Base-by-base conservation (phyloP, 2,329 filamentous ascomycete species). In the Drechslerella stenobrocha region DNA sequence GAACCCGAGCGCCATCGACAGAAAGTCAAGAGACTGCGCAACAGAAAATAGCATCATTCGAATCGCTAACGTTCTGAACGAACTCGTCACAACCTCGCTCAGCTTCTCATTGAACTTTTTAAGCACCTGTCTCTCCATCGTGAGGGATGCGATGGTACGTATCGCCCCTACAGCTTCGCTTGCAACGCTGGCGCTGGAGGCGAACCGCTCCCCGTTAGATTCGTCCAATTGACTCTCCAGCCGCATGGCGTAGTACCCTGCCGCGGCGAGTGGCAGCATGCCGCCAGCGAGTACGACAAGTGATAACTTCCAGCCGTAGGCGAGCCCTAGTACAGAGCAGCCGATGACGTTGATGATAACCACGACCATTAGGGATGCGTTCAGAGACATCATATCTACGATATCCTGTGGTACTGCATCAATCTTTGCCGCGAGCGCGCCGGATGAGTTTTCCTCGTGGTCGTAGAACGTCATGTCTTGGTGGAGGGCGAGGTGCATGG, bases 1-100 rank as follows among this genome's bases (percentile, higher is more conserved):
- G 75, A 85, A 85, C 9, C 81, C 83, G 11, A 86, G 79, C 0
- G 83, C 83, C 61, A 83, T 80, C 66, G 81, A 83, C 55, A 83
- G 78, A 75, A 84, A 83, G 65, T 83, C 81, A 60, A 85, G 76
- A 0, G 82, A 83, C 72, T 86, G 84, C 2, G 82, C 82, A 1
- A 80, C 76, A 1, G 84, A 82, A 72, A 86, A 87, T 28, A 85
- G 57, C 3, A 61, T 56, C 64, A 69, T 69, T 26, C 63, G 40
- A 2, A 67, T 3, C 2, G 60, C 24, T 6, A 67, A 37, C 7
- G 47, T 60, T 24, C 45, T 40, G 32, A 67, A 56, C 13, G 55
- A 60, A 22, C 56, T 67, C n/a, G 6, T 42, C 13, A 67, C 55
- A 20, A 67, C 63, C 45, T 67, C 57, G 11, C 55, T 47, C 1